Evolutionary conservation across 2,329 filamentous ascomycete species (phyloP), one percentile per base, ranked within the genome.

Genomic region (Fusarium sacchari): DNA sequence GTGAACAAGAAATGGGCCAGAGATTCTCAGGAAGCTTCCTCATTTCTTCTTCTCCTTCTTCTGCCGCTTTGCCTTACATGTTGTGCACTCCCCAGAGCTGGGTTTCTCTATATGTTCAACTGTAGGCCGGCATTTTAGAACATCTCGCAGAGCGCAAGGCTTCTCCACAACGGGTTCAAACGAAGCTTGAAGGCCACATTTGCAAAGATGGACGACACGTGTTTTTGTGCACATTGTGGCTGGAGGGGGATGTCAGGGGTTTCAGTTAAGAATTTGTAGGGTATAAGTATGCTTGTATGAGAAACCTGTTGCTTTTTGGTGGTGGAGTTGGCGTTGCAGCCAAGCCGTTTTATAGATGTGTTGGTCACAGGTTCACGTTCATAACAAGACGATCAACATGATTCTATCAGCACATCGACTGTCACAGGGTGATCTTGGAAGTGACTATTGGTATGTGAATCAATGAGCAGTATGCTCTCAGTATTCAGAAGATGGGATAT

Each of bases 361-460:
- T 2, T 50, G 22, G 47, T 24, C 30, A 50, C 4, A 34, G 12
- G 30, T 50, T 24, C 47, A 34, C 47, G 17, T 14, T 20, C 4
- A 14, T 5, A 20, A 20, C 6, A 20, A 20, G 17, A 12, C 1
- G 11, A 24, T 11, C 17, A 15, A 34, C 8, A 20, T 15, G 17
- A 20, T 50, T 50, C 2, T 14, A 20, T 15, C 30, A 24, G 1
- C 3, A 10, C 1, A 14, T 50, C 15, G 30, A 20, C 22, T 7
- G 11, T 20, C 6, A 6, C 32, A 24, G 0, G n/a, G 11, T 34
- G n/a, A 20, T 20, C 6, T 20, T 9, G 15, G 17, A 20, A 24
- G 12, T 34, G 17, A 15, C n/a, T 32, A 3, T 18, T 4, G 5
- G 24, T 24, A 5, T 0, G 32, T 49, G 1, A 49, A 0, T 1